These are phyloP conservation scores for Cenchrus americanus DNA, from an alignment of 176 grass and related monocot genomes.

Conservation along the genomic window DNA sequence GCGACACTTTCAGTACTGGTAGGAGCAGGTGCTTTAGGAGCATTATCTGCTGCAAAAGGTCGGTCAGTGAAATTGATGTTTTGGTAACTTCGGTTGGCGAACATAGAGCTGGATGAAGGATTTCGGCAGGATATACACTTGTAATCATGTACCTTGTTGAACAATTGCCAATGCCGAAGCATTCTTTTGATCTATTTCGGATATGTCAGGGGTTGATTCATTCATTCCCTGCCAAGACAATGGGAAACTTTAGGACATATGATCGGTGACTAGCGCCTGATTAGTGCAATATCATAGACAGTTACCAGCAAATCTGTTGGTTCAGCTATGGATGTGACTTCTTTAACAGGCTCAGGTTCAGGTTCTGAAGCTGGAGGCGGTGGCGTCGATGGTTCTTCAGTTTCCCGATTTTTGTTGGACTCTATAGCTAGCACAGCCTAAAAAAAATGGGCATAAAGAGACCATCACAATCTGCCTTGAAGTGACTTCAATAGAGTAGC, in stretches of 20 bases:
- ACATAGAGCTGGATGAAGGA: neutral
- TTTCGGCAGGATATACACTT: slow-evolving; percentile 18
- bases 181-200: slow-evolving; percentile 73
- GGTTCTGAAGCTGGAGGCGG: slow-evolving; percentile 47
- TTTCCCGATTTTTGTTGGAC: slow-evolving; percentile 66
- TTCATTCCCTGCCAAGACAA: slow-evolving; percentile 63
- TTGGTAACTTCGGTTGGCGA: neutral
- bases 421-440: slow-evolving; percentile 75
- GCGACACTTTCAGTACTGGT: slow-evolving; percentile 47
- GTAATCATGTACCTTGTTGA: slow-evolving; percentile 60
- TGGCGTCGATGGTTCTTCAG: slow-evolving; percentile 50
- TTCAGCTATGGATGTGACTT: slow-evolving; percentile 34
- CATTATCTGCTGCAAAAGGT: slow-evolving; percentile 49
- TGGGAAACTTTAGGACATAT: neutral
- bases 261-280: neutral
- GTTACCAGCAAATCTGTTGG: slow-evolving; percentile 84
- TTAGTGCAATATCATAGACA: slow-evolving; percentile 12
- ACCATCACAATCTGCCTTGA: neutral
- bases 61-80: neutral
- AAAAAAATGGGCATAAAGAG: neutral
- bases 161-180: slow-evolving; percentile 72
- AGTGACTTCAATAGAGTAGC: neutral
- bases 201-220: slow-evolving; percentile 49
- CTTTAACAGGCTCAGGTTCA: slow-evolving; percentile 62
- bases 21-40: slow-evolving; percentile 50